phyloP scores from a whole-genome alignment of 805 yeast species.

The Cyberlindnera veronae region DNA sequence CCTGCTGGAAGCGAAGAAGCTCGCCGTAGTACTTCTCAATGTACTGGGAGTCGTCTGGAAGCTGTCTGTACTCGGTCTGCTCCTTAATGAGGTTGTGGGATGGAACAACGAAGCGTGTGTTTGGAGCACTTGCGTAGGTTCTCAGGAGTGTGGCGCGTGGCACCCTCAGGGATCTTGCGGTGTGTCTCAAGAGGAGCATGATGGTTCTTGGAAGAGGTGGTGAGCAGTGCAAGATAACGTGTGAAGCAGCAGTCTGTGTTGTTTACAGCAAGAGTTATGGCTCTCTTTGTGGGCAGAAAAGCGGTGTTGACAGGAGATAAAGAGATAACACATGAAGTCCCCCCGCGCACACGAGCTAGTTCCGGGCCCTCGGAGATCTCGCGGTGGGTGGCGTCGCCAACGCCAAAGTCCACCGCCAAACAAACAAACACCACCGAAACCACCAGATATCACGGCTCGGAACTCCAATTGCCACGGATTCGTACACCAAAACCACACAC shows the following conservation, averaged over 20 bases:
- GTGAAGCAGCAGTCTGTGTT: not conserved
- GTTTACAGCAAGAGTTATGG: not conserved
- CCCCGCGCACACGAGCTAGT: not conserved
- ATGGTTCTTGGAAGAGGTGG: too few relatives aligned
- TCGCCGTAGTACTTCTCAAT: conserved; percentile 48
- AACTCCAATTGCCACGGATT: not conserved
- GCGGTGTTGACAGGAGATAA: not conserved
- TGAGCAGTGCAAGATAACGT: too few relatives aligned
- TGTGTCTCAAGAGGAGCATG: not conserved
- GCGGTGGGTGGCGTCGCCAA: not conserved
- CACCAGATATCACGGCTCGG: not conserved
- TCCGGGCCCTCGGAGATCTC: not conserved
- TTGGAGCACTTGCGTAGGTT: conserved; percentile 15
- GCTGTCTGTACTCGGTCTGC: conserved; percentile 38
- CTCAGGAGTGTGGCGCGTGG: not conserved
- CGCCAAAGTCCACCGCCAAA: not conserved
- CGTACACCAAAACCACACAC: not conserved
- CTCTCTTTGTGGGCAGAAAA: not conserved
- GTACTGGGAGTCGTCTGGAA: conserved; percentile 52
- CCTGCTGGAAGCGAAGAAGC: conserved; percentile 32
- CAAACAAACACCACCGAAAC: not conserved
- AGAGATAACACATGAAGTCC: too few relatives aligned
- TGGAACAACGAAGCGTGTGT: conserved; percentile 16
- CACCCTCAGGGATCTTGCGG: not conserved
- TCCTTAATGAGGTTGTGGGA: conserved; percentile 20